Evolutionary conservation across 495 filamentous ascomycete species (phyloP).

Genomic region (Tuber melanosporum): DNA sequence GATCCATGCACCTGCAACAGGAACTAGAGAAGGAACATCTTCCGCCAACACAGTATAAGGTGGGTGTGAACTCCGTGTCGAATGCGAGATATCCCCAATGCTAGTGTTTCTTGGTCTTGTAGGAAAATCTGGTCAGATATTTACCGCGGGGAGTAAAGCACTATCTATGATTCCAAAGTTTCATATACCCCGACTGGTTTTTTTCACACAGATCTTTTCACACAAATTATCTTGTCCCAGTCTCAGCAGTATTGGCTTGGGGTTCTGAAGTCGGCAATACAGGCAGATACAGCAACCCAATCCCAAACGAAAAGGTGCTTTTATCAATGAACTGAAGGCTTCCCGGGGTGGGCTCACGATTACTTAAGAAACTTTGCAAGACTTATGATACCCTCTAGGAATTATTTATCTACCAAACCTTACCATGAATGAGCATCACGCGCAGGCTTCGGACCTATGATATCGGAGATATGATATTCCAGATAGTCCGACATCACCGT

Average conservation of each 20-base stretch:
- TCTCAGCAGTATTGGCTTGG: neutral
- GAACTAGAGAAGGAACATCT: neutral
- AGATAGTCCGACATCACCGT: no score
- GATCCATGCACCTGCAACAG: neutral
- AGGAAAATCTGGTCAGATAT: neutral
- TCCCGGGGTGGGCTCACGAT: neutral
- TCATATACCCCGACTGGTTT: neutral
- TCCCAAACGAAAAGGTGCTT: no score
- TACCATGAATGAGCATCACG: neutral
- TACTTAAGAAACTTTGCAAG: neutral
- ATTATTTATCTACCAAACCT: neutral
- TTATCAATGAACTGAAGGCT: neutral
- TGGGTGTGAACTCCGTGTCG: neutral
- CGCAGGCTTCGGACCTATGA: neutral
- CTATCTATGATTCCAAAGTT: neutral
- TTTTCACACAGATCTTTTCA: neutral
- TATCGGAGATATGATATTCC: neutral
- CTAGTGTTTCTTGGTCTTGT: neutral
- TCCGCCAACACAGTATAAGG: neutral
- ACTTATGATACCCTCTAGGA: neutral
- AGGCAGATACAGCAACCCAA: neutral
- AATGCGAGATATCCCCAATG: neutral
- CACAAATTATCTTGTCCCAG: neutral
- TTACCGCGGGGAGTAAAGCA: neutral
- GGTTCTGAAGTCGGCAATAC: neutral